Evolutionary conservation across 306 rosid genomes (phyloP).

Genomic region (Glycine tomentella): DNA sequence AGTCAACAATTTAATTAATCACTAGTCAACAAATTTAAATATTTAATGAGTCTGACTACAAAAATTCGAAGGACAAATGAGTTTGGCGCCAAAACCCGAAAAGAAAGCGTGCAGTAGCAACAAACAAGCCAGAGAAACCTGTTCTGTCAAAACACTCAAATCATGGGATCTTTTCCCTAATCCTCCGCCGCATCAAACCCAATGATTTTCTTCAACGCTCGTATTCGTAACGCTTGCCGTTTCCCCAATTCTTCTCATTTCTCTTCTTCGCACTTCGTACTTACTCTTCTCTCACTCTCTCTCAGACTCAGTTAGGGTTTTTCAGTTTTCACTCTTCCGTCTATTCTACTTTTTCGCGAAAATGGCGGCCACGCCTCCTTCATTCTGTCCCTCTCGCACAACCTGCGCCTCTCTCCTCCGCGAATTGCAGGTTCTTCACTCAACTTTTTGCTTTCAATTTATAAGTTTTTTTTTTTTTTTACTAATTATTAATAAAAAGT

Average conservation of each 20-base stretch:
- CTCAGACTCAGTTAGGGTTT: conserved; percentile 38
- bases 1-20: too few species aligned
- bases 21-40: too few species aligned
- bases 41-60: not conserved
- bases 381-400: conserved; percentile 80
- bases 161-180: conserved; percentile 42
- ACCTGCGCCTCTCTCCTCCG: conserved; percentile 93
- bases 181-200: not conserved
- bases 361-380: conserved; percentile 57
- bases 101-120: not conserved
- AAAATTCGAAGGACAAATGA: not conserved
- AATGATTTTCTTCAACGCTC: conserved; percentile 20
- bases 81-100: conserved; percentile 75
- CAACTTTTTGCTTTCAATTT: not conserved
- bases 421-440: conserved; percentile 73
- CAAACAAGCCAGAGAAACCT: not conserved
- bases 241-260: conserved; percentile 31
- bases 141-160: conserved; percentile 8
- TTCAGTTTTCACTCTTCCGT: conserved; percentile 1
- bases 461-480: not conserved
- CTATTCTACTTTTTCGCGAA: not conserved
- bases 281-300: not conserved
- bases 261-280: not conserved
- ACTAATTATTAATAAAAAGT: not conserved
- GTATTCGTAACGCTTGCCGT: conserved; percentile 37